A percentile compares a stretch with the other conserved stretches of the same genome.
Evolutionary conservation across 2,329 filamentous ascomycete genomes (phyloP).

Genomic region (Phialophora tarda): DNA sequence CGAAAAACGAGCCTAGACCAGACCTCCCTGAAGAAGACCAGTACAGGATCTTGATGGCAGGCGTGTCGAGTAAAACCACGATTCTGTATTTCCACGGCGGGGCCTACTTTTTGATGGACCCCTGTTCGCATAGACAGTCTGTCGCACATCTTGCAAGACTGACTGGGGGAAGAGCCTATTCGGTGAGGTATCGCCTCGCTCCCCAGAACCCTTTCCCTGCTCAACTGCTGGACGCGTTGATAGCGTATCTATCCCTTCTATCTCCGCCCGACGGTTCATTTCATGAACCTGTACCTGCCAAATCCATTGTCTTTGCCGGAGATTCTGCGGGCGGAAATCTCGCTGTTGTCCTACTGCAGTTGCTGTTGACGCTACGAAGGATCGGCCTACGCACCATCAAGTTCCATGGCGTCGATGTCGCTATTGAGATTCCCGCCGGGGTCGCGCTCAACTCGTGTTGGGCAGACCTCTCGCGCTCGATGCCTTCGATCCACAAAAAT

Average conservation of each 20-base stretch:
- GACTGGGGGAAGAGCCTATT: constrained; percentile 49
- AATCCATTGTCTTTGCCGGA: constrained; percentile 54
- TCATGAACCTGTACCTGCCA: constrained; percentile 50
- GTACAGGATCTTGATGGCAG: constrained; percentile 49
- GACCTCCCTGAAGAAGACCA: constrained; percentile 52
- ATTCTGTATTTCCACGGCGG: constrained; percentile 57
- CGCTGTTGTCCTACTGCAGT: constrained; percentile 49
- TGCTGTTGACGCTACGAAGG: constrained; percentile 50
- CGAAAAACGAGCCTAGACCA: constrained; percentile 47
- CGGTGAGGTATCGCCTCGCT: constrained; percentile 55
- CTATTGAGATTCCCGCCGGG: constrained; percentile 50
- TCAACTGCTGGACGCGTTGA: constrained; percentile 53
- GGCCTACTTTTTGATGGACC: constrained; percentile 54
- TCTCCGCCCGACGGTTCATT: constrained; percentile 51
- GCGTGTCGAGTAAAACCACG: constrained; percentile 49
- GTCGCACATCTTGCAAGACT: constrained; percentile 48
- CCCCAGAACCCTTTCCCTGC: constrained; percentile 56
- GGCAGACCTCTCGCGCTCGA: constrained; percentile 51
- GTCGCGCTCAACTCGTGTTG: constrained; percentile 50
- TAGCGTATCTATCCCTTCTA: constrained; percentile 55
- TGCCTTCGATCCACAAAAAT: constrained; percentile 49
- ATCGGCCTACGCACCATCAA: constrained; percentile 42
- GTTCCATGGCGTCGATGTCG: constrained; percentile 50
- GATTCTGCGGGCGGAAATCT: constrained; percentile 56
- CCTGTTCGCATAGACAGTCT: constrained; percentile 49